Evolutionary conservation across 192 early-diverging fungal species (phyloP), one percentile per base, ranked within the genome.

Genomic region (Linnemannia elongata): DNA sequence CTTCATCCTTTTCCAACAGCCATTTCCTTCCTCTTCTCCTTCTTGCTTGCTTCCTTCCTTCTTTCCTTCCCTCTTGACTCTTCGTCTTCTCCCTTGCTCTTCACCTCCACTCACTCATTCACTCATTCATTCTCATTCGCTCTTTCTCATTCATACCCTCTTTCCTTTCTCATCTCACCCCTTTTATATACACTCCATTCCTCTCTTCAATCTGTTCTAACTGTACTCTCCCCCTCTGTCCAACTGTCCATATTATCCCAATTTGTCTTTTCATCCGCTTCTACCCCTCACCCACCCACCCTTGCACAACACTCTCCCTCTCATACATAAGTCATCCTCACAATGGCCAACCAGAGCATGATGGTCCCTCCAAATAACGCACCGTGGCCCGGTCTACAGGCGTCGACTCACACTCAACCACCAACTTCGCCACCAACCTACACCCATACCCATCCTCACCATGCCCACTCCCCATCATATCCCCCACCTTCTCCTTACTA

Each of bases 291-390:
- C n/a, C n/a, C 33, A 13, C 15, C 57, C 24, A 60, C 39, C 49
- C 42, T 77, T 72, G 55, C 45, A 44, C 74, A 57, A 63, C 81
- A 20, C n/a, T 7, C 33, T 18, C n/a, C 6, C 24, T 27, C 54
- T 55, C 54, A 20, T 6, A n/a, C 30, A 66, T 33, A 66, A 27
- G 10, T 4, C 30, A 49, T 33, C 45, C 27, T 45, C 76, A 68
- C 47, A 75, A 84, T 88, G 82, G 69, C 76, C 13, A 88, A 72
- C 38, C 82, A 81, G 68, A 80, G 75, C 30, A 78, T 83, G 49
- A 83, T 84, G 78, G 76, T 83, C 42, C 80, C 81, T 44, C 82
- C 81, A 1, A 81, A 88, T 36, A 81, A 88, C 75, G 24, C 88
- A 30, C 79, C 88, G 15, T 81, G 78, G 82, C 82, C 82, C 66